Evolutionary conservation across 2,329 filamentous ascomycete species (phyloP).

Genomic region (Claviceps fusiformis): DNA sequence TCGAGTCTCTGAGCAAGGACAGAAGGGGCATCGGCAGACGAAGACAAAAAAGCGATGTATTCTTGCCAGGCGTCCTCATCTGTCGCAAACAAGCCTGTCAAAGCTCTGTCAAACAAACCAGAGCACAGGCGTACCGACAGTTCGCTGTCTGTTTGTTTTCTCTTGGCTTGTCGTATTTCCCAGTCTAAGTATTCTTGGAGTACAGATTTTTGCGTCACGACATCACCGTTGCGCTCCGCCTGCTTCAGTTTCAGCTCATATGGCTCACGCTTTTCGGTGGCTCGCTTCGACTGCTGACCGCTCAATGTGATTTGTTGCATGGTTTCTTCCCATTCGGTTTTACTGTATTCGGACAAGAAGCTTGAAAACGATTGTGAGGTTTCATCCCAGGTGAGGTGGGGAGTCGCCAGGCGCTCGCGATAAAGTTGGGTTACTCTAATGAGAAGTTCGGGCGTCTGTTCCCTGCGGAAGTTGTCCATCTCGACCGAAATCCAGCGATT

Average conservation of each 20-base stretch:
- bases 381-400: conserved; percentile 61
- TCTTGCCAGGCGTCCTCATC: conserved; percentile 73
- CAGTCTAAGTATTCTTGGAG: conserved; percentile 67
- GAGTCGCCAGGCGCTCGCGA: conserved; percentile 54
- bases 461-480: conserved; percentile 49
- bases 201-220: conserved; percentile 35
- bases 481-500: conserved; percentile 63
- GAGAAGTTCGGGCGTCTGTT: conserved; percentile 41
- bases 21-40: conserved; percentile 23
- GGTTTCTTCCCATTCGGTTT: conserved; percentile 55
- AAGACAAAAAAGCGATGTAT: conserved; percentile 61
- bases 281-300: conserved; percentile 51
- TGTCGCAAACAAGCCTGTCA: conserved; percentile 54
- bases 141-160: conserved; percentile 31
- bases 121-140: conserved; percentile 38
- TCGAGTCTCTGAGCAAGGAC: conserved; percentile 41
- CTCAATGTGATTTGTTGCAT: conserved; percentile 56
- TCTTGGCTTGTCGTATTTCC: conserved; percentile 54
- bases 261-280: conserved; percentile 45
- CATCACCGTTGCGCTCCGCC: conserved; percentile 42
- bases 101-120: conserved; percentile 66
- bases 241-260: conserved; percentile 54
- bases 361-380: conserved; percentile 63
- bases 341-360: conserved; percentile 60
- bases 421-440: conserved; percentile 56